phyloP scores from a whole-genome alignment of 345 rosid genomes.

The Orychophragmus violaceus region DNA sequence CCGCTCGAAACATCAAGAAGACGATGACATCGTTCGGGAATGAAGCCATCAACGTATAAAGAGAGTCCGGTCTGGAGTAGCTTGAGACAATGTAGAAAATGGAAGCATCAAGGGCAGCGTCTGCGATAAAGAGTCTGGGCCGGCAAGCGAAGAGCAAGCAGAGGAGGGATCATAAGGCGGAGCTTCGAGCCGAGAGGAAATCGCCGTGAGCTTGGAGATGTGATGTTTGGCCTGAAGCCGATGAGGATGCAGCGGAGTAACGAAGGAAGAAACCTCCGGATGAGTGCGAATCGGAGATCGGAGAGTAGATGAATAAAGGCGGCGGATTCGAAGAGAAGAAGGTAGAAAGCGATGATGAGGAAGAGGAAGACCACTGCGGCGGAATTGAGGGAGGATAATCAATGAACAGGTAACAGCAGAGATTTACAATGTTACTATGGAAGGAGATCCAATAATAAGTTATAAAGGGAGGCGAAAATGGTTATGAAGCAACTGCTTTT shows the following conservation, averaged over 20 bases:
- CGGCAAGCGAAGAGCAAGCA: conserved; percentile 64
- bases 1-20: conserved; percentile 68
- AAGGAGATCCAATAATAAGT: too few relatives aligned
- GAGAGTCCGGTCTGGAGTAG: conserved; percentile 80
- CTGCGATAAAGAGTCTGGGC: conserved; percentile 62
- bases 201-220: conserved; percentile 82
- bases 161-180: conserved; percentile 53
- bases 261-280: conserved; percentile 73
- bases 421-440: too few relatives aligned
- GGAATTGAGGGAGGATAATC: conserved; percentile 69
- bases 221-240: conserved; percentile 72
- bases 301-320: conserved; percentile 58
- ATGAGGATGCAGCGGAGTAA: conserved; percentile 47
- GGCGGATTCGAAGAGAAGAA: conserved; percentile 58
- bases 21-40: conserved; percentile 87
- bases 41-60: conserved; percentile 74
- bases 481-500: too few relatives aligned
- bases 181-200: conserved; percentile 55
- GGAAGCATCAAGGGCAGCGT: conserved; percentile 58
- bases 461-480: too few relatives aligned
- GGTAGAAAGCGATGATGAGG: conserved; percentile 52
- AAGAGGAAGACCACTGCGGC: conserved; percentile 82
- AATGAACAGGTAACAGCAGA: conserved; percentile 93
- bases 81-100: conserved; percentile 83
- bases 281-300: conserved; percentile 75